Percentiles rank a stretch among this genome's conserved stretches.
Conservation (phyloP, 352 stramenopile species). For the Blastocystis sp. region DNA sequence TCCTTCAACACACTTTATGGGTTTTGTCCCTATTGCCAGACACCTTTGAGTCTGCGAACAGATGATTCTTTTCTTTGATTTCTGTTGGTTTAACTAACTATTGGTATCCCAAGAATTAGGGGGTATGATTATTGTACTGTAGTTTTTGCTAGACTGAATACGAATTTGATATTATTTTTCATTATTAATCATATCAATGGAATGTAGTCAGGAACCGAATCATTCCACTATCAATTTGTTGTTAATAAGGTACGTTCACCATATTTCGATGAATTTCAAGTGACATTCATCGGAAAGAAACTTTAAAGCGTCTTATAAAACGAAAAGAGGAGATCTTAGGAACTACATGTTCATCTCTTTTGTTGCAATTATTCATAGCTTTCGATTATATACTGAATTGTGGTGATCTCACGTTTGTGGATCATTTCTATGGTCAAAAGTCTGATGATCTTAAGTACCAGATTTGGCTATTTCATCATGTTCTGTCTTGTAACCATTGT, state of each 20-base stretch:
- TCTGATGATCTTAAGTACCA: background rate
- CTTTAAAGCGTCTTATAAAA: background rate
- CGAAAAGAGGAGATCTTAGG: background rate
- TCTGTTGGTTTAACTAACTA: background rate
- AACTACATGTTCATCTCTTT: background rate
- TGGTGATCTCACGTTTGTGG: constrained; percentile 10
- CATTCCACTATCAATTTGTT: background rate
- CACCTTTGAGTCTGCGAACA: background rate
- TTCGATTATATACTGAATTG: background rate
- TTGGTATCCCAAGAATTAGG: background rate
- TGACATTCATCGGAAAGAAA: background rate
- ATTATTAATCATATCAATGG: background rate
- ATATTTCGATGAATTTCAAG: background rate
- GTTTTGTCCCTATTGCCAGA: constrained; percentile 48
- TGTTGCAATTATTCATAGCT: background rate
- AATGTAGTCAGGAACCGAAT: background rate
- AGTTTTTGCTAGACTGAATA: too few species aligned
- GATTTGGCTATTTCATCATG: background rate
- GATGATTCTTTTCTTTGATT: background rate
- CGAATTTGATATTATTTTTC: background rate
- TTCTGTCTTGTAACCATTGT: background rate
- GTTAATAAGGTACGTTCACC: background rate
- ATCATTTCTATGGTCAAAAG: background rate
- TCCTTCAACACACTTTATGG: constrained; percentile 56
- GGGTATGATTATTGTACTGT: background rate